Evolutionary conservation across 2,329 filamentous ascomycete species (phyloP).

Genomic region (Ploettnerulaceae sp.): DNA sequence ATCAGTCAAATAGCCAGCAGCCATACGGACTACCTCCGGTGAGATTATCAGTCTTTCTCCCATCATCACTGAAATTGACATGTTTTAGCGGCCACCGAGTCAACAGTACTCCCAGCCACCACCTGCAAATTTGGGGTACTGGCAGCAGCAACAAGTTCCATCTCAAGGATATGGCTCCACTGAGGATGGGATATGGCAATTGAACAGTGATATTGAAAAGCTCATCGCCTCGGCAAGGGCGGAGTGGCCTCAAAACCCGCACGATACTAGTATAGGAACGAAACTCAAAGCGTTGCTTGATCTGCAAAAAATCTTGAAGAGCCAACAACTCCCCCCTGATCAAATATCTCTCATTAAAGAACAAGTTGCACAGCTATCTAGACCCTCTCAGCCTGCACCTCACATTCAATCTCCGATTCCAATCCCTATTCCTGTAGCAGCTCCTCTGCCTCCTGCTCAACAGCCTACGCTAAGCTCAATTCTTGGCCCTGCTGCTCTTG

Average conservation of each 20-base stretch:
- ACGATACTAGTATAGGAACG: conserved; percentile 70
- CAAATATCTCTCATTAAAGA: conserved; percentile 80
- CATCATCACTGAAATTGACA: not conserved
- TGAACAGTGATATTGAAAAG: conserved; percentile 78
- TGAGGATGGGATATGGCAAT: conserved; percentile 62
- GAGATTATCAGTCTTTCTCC: conserved; percentile 9
- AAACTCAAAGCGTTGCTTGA: conserved; percentile 82
- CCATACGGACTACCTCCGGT: conserved; percentile 30
- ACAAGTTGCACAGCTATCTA: conserved; percentile 69
- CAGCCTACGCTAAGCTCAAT: conserved; percentile 50
- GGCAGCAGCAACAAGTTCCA: conserved; percentile 28
- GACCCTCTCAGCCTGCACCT: conserved; percentile 32
- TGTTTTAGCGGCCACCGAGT: conserved; percentile 17
- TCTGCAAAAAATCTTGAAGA: conserved; percentile 74
- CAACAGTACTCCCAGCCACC: conserved; percentile 36
- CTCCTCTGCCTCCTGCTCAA: conserved; percentile 24
- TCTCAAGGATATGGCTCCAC: conserved; percentile 29
- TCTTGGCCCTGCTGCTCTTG: conserved; percentile 42
- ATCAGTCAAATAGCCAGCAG: conserved; percentile 21
- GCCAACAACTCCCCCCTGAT: conserved; percentile 70
- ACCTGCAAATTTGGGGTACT: conserved; percentile 33
- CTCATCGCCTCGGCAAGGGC: conserved; percentile 68
- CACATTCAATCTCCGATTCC: conserved; percentile 34
- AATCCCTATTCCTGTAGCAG: conserved; percentile 28
- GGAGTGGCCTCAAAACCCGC: conserved; percentile 70